Conservation (phyloP, 768 basidiomycete species). For the Fistulinella prunicolor region DNA sequence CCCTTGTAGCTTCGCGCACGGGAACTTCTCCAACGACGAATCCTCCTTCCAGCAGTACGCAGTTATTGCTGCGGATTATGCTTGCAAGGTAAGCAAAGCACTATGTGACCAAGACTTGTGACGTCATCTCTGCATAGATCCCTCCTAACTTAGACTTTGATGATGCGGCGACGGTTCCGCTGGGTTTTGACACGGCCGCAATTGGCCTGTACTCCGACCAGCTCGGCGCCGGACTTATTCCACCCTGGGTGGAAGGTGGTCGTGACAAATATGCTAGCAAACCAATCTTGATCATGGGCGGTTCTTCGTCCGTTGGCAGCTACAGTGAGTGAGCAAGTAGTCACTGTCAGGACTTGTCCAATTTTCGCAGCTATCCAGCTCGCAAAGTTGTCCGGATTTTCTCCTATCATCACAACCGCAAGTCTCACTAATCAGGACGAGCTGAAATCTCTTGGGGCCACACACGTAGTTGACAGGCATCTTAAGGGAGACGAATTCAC, state of each 20-base stretch:
- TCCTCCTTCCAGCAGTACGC: conserved; percentile 42
- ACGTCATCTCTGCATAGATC: conserved; percentile 32
- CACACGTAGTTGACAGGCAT: conserved; percentile 38
- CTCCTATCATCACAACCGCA: conserved; percentile 41
- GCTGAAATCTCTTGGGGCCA: conserved; percentile 39
- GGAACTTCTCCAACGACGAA: conserved; percentile 32
- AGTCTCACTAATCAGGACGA: conserved; percentile 28
- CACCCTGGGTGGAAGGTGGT: conserved; percentile 34
- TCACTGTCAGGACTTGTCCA: conserved; percentile 1
- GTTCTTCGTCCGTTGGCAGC: conserved; percentile 47
- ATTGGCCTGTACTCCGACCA: conserved; percentile 42
- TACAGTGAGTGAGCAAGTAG: conserved; percentile 31
- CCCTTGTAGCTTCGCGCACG: conserved; percentile 18
- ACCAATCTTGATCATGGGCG: conserved; percentile 49
- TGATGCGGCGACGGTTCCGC: conserved; percentile 45
- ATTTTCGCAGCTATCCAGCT: conserved; percentile 36
- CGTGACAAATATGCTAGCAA: conserved; percentile 37
- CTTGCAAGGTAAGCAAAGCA: conserved; percentile 36
- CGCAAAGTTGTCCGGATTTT: conserved; percentile 39
- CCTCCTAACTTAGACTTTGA: conserved; percentile 44
- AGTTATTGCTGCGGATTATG: conserved; percentile 28
- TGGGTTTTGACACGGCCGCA: conserved; percentile 45
- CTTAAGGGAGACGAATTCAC: conserved; percentile 12
- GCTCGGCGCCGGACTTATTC: conserved; percentile 38
- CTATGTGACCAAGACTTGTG: neutral